Percentiles rank a stretch among this genome's conserved stretches.
phyloP scores from a whole-genome alignment of 2,329 filamentous ascomycete genomes.

The Aspergillus fumigatiaffinis region DNA sequence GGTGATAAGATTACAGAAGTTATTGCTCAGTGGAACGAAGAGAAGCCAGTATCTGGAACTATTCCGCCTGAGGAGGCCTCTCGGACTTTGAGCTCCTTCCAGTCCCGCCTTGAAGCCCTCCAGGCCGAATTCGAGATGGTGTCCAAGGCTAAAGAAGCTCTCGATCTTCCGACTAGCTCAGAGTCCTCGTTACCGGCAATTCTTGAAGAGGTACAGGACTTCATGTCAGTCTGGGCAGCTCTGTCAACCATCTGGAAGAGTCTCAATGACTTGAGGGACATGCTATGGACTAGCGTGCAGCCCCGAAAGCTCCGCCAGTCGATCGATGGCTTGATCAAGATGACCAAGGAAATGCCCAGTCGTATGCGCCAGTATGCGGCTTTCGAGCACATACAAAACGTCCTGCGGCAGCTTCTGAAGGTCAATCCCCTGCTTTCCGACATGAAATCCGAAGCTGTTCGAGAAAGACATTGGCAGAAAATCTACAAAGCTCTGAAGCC shows the following conservation, averaged over 20 bases:
- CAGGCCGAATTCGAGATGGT: slow-evolving; percentile 91
- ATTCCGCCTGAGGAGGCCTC: slow-evolving; percentile 88
- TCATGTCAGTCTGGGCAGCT: slow-evolving; percentile 97
- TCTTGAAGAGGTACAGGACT: slow-evolving; percentile 94
- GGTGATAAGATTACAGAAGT: slow-evolving; percentile 83
- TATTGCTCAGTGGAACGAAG: slow-evolving; percentile 83
- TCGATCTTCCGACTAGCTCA: slow-evolving; percentile 76
- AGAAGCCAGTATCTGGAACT: slow-evolving; percentile 93
- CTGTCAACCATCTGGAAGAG: slow-evolving; percentile 96
- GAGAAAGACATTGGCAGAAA: slow-evolving; percentile 94
- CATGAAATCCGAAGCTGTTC: slow-evolving; percentile 92
- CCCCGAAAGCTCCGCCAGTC: slow-evolving; percentile 86
- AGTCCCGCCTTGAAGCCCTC: slow-evolving; percentile 76
- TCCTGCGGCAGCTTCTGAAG: slow-evolving; percentile 82
- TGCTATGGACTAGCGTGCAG: slow-evolving; percentile 91
- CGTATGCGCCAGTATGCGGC: slow-evolving; percentile 98
- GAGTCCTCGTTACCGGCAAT: slow-evolving; percentile 81
- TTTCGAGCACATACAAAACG: slow-evolving; percentile 96
- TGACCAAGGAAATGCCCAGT: slow-evolving; percentile 98
- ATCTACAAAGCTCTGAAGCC: slow-evolving; percentile 96
- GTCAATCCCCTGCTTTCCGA: slow-evolving; percentile 85
- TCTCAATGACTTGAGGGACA: slow-evolving; percentile 87
- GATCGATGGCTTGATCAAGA: slow-evolving; percentile 89
- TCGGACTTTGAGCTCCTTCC: slow-evolving; percentile 74
- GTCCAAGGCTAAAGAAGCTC: slow-evolving; percentile 90